A percentile compares a stretch with the other conserved stretches of the same genome.
Conservation (phyloP, 2,329 filamentous ascomycete genomes). For the Ophiostoma pallidulum region DNA sequence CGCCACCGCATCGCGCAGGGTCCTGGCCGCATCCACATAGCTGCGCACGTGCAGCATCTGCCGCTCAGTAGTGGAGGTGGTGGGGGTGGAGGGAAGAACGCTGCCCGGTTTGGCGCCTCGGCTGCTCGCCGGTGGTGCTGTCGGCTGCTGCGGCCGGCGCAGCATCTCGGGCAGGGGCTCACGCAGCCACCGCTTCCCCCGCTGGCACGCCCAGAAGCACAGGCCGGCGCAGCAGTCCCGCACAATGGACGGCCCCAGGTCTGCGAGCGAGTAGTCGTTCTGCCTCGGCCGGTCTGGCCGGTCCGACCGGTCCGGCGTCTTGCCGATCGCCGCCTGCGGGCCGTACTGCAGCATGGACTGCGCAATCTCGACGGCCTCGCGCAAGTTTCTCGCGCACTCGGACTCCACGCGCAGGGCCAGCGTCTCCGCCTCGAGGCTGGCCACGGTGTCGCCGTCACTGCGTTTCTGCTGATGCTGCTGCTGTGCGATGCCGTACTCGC, state of each 20-base stretch:
- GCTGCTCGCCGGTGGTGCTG: no score
- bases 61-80: background rate
- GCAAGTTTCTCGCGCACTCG: conserved; percentile 14
- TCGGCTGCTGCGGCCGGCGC: background rate
- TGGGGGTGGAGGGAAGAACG: no score
- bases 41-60: background rate
- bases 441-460: background rate
- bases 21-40: conserved; percentile 4
- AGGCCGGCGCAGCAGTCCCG: conserved; percentile 15
- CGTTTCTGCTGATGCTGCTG: no score
- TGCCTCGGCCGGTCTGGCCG: background rate
- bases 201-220: conserved; percentile 1
- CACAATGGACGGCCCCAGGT: conserved; percentile 15
- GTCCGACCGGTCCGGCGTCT: background rate
- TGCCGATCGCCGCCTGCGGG: background rate
- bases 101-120: no score
- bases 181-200: background rate
- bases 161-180: background rate
- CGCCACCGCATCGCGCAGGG: conserved; percentile 1
- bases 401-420: conserved; percentile 10
- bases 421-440: conserved; percentile 9
- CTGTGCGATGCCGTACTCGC: conserved; percentile 15
- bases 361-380: conserved; percentile 12
- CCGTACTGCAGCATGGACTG: conserved; percentile 1
- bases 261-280: conserved; percentile 8